Evolutionary conservation across 495 filamentous ascomycete species (phyloP), one percentile per base, ranked within the genome.

Genomic region (Xylona heveae): DNA sequence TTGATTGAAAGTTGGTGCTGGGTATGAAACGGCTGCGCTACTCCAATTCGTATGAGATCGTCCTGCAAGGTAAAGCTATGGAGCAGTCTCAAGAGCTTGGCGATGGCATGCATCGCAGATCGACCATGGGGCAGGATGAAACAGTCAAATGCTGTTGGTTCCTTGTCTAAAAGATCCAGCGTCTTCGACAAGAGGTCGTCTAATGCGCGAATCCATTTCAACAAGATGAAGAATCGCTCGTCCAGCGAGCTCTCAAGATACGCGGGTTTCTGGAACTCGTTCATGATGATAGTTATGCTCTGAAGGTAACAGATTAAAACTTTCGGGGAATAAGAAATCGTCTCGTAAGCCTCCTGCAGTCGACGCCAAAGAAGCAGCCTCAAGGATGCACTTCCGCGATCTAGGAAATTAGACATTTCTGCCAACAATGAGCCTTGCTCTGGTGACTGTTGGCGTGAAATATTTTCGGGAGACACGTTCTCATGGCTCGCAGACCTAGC

Each of bases 321-420:
- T 45, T 90, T 91, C 0, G 84, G 78, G 5, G 65, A 60, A 43
- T 90, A 85, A 9, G 75, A 65, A 34, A 94, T 84, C 19, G 63
- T 64, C 38, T 68, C 66, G 43, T 99, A 95, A 1, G 90, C 82
- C 20, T 83, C 75, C 16, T 79, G 71, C 9, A 99, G 66, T 36
- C 77, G 69, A 20, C 74, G 71, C 84, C 85, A 95, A 1, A 99
- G 56, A 37, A 84, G 75, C 2, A 95, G 53, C 32, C 79, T 67
- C 24, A 95, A 52, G 30, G 81, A 76, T 2, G 83, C 71, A 48
- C 74, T 77, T 12, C 77, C 82, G 18, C 63, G 67, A 31, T 78
- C 63, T 12, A 99, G 59, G 42, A 93, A 94, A 19, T 74, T 75
- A 43, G 70, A 70, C 48, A 94, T 77, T 42, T 61, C 49, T 34